These are phyloP conservation scores for Podila epigama DNA, from an alignment of 192 early-diverging fungal genomes.

Conservation along the genomic window DNA sequence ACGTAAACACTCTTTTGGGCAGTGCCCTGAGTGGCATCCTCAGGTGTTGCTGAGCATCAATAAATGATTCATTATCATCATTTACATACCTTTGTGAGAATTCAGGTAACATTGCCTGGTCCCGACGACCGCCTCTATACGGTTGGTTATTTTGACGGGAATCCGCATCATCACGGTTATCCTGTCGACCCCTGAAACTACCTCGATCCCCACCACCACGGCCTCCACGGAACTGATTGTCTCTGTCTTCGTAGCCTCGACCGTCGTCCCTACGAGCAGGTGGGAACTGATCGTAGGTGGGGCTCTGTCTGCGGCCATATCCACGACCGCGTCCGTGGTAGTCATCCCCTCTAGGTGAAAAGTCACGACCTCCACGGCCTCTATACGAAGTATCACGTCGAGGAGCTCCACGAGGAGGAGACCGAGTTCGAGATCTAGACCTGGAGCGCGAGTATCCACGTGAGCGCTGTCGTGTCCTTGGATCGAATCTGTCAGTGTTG, in stretches of 20 bases:
- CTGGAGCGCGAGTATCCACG: background rate
- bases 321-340: background rate
- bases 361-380: background rate
- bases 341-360: background rate
- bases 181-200: slow-evolving; percentile 1
- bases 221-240: background rate
- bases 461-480: background rate
- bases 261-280: background rate
- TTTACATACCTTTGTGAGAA: slow-evolving; percentile 28
- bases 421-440: background rate
- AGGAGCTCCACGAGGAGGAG: background rate
- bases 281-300: background rate
- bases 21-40: too few species aligned
- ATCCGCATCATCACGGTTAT: background rate
- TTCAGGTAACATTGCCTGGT: slow-evolving; percentile 13
- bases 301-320: background rate
- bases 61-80: too few species aligned
- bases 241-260: background rate
- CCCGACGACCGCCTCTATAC: slow-evolving; percentile 27
- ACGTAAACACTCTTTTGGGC: too few species aligned
- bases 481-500: background rate
- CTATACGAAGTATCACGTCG: background rate
- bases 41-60: too few species aligned
- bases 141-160: slow-evolving; percentile 5
- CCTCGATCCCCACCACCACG: background rate